Conservation (phyloP, 148 eudicot species). For the Rhododendron simsii region DNA sequence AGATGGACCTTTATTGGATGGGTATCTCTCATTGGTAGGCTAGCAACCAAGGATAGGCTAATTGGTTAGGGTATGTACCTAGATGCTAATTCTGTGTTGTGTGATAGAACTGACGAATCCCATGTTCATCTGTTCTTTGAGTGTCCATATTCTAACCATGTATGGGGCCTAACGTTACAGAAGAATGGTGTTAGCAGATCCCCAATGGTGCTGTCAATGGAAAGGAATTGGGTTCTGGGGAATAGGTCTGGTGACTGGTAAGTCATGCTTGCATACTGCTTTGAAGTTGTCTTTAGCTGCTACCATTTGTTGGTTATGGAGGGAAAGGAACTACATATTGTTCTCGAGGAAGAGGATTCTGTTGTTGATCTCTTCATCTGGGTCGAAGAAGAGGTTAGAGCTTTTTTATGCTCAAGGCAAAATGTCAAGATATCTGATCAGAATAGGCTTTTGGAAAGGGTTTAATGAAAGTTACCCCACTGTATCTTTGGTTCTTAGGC, state of each 20-base stretch:
- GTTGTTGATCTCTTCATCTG: no score
- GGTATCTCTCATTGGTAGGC: no score
- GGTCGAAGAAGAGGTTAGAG: no score
- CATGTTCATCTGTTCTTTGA: neutral
- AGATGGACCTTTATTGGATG: no score
- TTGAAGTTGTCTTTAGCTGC: neutral
- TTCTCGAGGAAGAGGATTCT: neutral
- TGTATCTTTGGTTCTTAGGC: neutral
- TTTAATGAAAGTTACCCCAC: neutral
- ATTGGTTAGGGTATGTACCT: neutral
- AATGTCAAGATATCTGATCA: neutral
- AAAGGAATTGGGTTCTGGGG: neutral
- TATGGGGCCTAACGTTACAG: no score
- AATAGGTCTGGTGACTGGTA: no score
- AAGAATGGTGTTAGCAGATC: no score
- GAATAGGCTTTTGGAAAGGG: neutral
- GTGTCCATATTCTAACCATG: no score
- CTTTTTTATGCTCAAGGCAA: neutral
- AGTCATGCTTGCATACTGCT: neutral
- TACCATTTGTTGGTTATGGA: neutral
- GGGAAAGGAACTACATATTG: neutral
- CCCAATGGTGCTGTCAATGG: neutral
- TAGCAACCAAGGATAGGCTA: neutral
- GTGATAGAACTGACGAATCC: neutral
- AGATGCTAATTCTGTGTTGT: neutral